Base-by-base conservation (phyloP, 1,139 yeast genomes). In the Nakaseomyces sp. region DNA sequence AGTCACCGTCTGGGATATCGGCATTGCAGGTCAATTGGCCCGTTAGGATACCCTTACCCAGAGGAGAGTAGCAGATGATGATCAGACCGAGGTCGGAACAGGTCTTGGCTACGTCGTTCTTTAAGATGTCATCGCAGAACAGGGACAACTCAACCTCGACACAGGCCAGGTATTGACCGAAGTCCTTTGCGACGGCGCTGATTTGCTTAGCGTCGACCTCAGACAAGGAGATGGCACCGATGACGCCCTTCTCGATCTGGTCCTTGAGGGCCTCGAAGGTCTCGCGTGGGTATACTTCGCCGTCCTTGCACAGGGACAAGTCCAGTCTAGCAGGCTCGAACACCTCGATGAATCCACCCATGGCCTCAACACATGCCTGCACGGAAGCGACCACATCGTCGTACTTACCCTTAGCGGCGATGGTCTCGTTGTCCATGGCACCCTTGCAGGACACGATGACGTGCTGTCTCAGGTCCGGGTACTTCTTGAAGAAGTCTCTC, bases 141-240 rank as follows among this genome's bases (percentile, higher is more conserved):
- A 86, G 56, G 2, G 94, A 83, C 47, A 79, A 71, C 64, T 87
- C 95, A 42, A 82, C 71, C 63, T 87, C 96, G 43, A 81, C 85
- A 53, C 77, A 77, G 2, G 77, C 71, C 47, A 86, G 71, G 30
- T 81, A 80, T 13, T 67, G 69, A 43, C 54, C 53, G 52, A 57
- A 65, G 22, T 67, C 66, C 17, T 71, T 64, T 25, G 66, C 63
- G 1, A 91, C 88, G 49, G 73, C 72, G 19, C 65, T 61, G 47
- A 87, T 74, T 7, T 87, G 73, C 0, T 68, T 69, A 6, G 76
- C 79, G 30, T 76, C 70, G 20, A 79, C 86, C 62, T 87, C 95
- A 42, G 87, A 77, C 42, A 87, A 66, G 0, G 85, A 79, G 46
- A 82, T 72, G 10, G 83, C 87, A 45, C 77, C 79, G 50, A 85